Base-by-base conservation (phyloP, 768 basidiomycete genomes). In the Termitomyces sp. region DNA sequence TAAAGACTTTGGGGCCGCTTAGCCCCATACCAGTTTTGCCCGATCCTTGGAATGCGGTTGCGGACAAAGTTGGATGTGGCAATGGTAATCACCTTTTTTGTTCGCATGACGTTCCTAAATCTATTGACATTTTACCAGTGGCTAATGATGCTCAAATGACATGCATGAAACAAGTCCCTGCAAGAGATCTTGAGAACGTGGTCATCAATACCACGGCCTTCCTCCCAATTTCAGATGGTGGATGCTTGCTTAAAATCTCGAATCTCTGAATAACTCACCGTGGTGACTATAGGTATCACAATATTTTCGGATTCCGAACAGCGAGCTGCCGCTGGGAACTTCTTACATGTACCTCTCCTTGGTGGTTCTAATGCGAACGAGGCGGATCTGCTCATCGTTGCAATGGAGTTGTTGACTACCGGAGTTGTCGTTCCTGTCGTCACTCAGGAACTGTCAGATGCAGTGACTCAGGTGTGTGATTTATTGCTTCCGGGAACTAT, bases 121-220 rank as follows among this genome's bases (percentile, higher is more conserved):
- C 29, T 7, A 50, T 8, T 44, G 10, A 37, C 15, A 37, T 36
- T 47, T 49, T 45, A 5, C 8, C 26, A 68, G 67, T 33, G 13
- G 54, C 68, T 5, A 62, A 63, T 42, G 62, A 60, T 24, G 62
- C 68, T 18, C 73, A 76, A 44, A 51, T 74, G 13, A 49, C 65
- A 13, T 76, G 73, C 53, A 75, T 75, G 73, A 65, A 72, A 54
- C 60, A 60, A 5, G 65, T 71, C 2, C 66, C 73, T 6, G 63
- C 56, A 37, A 55, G 58, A 16, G 67, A 58, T 5, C 57, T 76
- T 3, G 69, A 72, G 28, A 60, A 68, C 51, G 72, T 72, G 0
- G 69, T 70, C 1, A 61, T 67, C 46, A 68, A 57, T 37, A 68
- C 68, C 2, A 51, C 61, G 12, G 49, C 59, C 3, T 74, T 76